Base-by-base conservation (phyloP, 2,329 filamentous ascomycete species). In the Pseudocercospora musae region DNA sequence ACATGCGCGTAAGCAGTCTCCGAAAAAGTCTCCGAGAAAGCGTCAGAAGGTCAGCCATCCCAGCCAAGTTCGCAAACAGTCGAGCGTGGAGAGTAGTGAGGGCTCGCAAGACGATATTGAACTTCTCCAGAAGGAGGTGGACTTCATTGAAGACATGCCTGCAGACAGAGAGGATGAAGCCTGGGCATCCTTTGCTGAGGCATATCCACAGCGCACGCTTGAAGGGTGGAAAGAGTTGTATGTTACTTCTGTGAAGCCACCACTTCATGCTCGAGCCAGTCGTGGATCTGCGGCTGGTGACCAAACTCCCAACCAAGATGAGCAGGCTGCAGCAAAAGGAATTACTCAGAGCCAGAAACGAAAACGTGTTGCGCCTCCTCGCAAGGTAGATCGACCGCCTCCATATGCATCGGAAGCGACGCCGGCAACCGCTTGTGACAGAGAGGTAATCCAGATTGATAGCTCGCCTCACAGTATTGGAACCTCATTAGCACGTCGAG, bases 171-270 rank as follows among this genome's bases (percentile, higher is more conserved):
- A 64, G 5, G 64, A 69, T 11, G 61, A 64, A 15, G 71, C 72
- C 3, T 76, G 72, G 72, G 60, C 64, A 7, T 50, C 61, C 11
- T 72, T 62, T 57, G 68, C 72, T 1, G 20, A 63, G 8, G 48
- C 56, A 10, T 57, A 61, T 49, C 57, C 60, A 23, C 50, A 61
- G 7, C 71, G 72, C 31, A 67, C 69, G 8, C 68, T 68, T 1
- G 53, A 67, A 25, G 64, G 66, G 27, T 76, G 74, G 74, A 57
- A 55, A 8, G 48, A 52, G 0, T 70, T 71, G 40, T 76, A 70
- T 29, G 59, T 71, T 40, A 42, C 64, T 9, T 49, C 58, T 15
- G 72, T 74, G 9, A 58, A 63, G 21, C 74, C 74, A 1, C 57
- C 63, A 29, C 21, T 37, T 37, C 31, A 29, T 54, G 52, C 29